Evolutionary conservation across 2,329 filamentous ascomycete species (phyloP).

Genomic region (Hypoxylon sp.): DNA sequence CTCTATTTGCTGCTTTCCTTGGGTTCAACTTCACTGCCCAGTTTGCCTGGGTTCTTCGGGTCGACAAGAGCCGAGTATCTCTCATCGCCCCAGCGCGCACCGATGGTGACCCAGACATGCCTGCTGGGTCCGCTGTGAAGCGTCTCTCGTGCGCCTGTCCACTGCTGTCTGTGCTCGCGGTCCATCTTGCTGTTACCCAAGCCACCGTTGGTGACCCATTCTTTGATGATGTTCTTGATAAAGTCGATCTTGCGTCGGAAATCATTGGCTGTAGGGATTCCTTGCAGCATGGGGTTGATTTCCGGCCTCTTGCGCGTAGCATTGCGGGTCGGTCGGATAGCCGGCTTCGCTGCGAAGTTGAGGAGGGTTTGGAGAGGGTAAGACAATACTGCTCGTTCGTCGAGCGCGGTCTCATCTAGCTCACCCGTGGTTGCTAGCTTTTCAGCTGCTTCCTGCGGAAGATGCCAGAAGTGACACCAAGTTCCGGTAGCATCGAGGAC

Average conservation of each 20-base stretch:
- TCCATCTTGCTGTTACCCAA: constrained; percentile 72
- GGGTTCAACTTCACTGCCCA: constrained; percentile 62
- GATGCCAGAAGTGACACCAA: constrained; percentile 80
- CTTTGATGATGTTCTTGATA: constrained; percentile 70
- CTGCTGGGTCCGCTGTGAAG: constrained; percentile 64
- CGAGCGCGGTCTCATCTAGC: constrained; percentile 74
- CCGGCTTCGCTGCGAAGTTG: constrained; percentile 66
- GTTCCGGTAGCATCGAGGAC: constrained; percentile 78
- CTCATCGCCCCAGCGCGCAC: constrained; percentile 68
- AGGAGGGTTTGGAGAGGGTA: constrained; percentile 78
- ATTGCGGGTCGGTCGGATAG: constrained; percentile 54
- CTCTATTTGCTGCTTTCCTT: too few species aligned
- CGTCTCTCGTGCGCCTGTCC: constrained; percentile 66
- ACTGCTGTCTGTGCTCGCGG: constrained; percentile 62
- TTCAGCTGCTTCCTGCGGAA: constrained; percentile 74
- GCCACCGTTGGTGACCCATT: constrained; percentile 76
- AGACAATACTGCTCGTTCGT: constrained; percentile 74
- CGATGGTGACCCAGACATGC: constrained; percentile 74
- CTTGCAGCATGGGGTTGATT: constrained; percentile 67
- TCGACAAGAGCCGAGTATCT: constrained; percentile 65
- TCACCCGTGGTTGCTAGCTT: constrained; percentile 70
- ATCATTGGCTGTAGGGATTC: constrained; percentile 75
- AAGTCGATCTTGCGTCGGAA: constrained; percentile 79
- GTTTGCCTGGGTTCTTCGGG: constrained; percentile 60
- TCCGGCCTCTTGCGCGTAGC: constrained; percentile 64